A percentile compares a stretch with the other conserved stretches of the same genome.
Conservation (phyloP, 2,329 filamentous ascomycete genomes). For the Elsinoe necatrix region DNA sequence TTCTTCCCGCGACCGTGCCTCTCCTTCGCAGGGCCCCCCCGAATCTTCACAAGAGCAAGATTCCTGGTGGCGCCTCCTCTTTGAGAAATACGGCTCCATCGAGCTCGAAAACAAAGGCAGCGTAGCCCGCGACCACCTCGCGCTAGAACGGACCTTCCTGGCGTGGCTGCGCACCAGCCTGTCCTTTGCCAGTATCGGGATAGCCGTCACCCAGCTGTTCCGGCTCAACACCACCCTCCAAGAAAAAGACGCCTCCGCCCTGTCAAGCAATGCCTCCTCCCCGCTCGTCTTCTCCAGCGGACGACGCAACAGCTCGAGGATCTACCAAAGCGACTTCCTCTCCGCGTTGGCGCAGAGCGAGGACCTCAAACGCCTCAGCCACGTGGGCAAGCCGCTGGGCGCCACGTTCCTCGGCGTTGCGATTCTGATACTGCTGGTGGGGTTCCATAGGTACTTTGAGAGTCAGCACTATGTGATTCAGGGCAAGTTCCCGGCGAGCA, state of each 20-base stretch:
- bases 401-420: conserved; percentile 68
- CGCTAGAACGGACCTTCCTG: conserved; percentile 73
- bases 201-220: conserved; percentile 77
- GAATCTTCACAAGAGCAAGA: conserved; percentile 16
- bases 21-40: not conserved
- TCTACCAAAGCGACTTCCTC: conserved; percentile 7
- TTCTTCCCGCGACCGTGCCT: not conserved
- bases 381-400: conserved; percentile 64
- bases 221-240: conserved; percentile 63
- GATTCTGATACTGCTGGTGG: conserved; percentile 65
- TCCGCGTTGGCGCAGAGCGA: conserved; percentile 1
- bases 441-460: conserved; percentile 71
- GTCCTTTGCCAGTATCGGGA: conserved; percentile 72
- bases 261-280: conserved; percentile 22
- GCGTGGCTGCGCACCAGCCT: conserved; percentile 78
- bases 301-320: not conserved
- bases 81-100: conserved; percentile 56
- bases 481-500: conserved; percentile 71
- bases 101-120: conserved; percentile 81
- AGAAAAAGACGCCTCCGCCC: conserved; percentile 17
- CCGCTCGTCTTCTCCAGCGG: conserved; percentile 14
- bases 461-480: conserved; percentile 70
- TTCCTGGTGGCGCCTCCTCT: conserved; percentile 47
- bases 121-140: conserved; percentile 73
- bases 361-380: conserved; percentile 39